Conservation (phyloP, 306 rosid species). For the Quercus aquifolioides region DNA sequence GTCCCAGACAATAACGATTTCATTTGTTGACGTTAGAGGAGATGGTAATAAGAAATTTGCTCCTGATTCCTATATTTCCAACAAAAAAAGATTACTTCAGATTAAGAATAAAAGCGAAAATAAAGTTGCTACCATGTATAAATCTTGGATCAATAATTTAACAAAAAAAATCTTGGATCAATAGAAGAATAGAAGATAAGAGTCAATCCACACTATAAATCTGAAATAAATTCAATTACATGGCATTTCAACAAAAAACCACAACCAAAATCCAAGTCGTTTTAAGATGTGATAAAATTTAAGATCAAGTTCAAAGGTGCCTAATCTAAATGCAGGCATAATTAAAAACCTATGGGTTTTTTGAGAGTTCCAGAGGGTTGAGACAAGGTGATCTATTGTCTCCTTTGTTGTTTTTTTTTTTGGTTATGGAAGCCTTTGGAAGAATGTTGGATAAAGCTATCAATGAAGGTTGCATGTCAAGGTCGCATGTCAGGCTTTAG, state of each 20-base stretch:
- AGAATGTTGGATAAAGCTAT: too few relatives aligned
- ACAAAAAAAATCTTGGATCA: too few relatives aligned
- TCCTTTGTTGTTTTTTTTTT: too few relatives aligned
- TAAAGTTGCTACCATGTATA: constrained; percentile 9
- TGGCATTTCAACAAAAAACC: not conserved
- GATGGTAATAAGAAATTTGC: constrained; percentile 91
- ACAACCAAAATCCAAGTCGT: not conserved
- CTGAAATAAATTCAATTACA: not conserved
- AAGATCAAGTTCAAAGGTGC: not conserved
- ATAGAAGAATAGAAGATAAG: not conserved
- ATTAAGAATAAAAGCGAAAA: constrained; percentile 7
- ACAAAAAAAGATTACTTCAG: constrained; percentile 11
- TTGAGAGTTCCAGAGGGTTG: too few relatives aligned
- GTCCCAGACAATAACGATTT: constrained; percentile 90
- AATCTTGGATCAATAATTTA: constrained; percentile 11
- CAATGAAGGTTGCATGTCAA: too few relatives aligned
- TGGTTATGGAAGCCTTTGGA: too few relatives aligned
- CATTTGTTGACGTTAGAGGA: constrained; percentile 89
- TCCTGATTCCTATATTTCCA: constrained; percentile 85
- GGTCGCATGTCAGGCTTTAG: too few relatives aligned
- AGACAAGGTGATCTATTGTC: too few relatives aligned
- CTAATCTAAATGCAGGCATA: too few relatives aligned
- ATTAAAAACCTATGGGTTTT: too few relatives aligned
- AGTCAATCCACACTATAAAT: not conserved
- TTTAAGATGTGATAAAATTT: not conserved